Evolutionary conservation across 148 eudicot species (phyloP).

Genomic region (Fagopyrum homotropicum): DNA sequence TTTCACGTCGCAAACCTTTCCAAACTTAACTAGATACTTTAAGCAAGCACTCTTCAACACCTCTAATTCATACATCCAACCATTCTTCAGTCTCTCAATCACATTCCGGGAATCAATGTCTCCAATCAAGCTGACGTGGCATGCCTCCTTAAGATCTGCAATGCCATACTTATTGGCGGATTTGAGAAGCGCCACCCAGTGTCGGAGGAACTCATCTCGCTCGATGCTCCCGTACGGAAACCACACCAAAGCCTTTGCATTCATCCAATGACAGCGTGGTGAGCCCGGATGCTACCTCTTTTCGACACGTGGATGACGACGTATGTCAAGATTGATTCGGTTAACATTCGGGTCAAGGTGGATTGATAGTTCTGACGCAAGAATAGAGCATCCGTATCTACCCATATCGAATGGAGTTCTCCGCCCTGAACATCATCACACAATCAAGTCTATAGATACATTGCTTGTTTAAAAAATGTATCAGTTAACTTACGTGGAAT

Average conservation of each 20-base stretch:
- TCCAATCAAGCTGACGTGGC: slow-evolving; percentile 75
- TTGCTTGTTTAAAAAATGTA: no score
- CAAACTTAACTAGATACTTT: slow-evolving; percentile 74
- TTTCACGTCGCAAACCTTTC: slow-evolving; percentile 71
- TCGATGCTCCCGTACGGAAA: slow-evolving; percentile 64
- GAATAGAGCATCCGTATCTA: slow-evolving; percentile 25
- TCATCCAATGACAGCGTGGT: slow-evolving; percentile 76
- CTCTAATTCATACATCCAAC: slow-evolving; percentile 58
- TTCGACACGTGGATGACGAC: slow-evolving; percentile 56
- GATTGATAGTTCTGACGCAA: slow-evolving; percentile 31
- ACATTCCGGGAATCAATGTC: slow-evolving; percentile 76
- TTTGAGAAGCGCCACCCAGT: slow-evolving; percentile 56
- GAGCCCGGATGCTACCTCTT: slow-evolving; percentile 57
- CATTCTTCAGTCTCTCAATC: slow-evolving; percentile 72
- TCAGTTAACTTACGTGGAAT: no score
- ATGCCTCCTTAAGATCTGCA: slow-evolving; percentile 68
- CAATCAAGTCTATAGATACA: no score
- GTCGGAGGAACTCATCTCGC: slow-evolving; percentile 50
- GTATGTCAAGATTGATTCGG: slow-evolving; percentile 81
- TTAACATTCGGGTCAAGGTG: slow-evolving; percentile 59
- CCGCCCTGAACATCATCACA: slow-evolving; percentile 39
- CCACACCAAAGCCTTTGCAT: slow-evolving; percentile 61
- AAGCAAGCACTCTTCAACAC: slow-evolving; percentile 63
- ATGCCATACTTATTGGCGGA: slow-evolving; percentile 91
- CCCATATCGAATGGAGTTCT: slow-evolving; percentile 68